These are phyloP conservation scores for Stagonosporopsis cucurbitacearum DNA, from an alignment of 2,329 filamentous ascomycete genomes.

Conservation along the genomic window DNA sequence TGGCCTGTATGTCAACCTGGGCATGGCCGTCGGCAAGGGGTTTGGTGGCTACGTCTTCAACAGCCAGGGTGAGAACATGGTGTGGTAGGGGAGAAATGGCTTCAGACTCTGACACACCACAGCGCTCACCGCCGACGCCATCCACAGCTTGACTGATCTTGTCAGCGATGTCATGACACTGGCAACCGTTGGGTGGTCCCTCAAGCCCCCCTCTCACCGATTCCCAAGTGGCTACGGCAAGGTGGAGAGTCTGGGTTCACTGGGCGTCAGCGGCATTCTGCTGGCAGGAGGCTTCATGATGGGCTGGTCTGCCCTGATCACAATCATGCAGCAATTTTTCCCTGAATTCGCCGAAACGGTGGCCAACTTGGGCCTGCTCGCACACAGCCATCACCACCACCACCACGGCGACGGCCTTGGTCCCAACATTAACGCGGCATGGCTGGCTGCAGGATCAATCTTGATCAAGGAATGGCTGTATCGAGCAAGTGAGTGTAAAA, in stretches of 20 bases:
- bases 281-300: conserved; percentile 90
- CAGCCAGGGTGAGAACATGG: conserved; percentile 66
- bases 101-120: conserved; percentile 30
- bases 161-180: conserved; percentile 94
- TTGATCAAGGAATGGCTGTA: conserved; percentile 97
- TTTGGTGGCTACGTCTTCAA: conserved; percentile 93
- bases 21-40: conserved; percentile 93
- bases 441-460: conserved; percentile 90
- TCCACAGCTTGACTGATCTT: conserved; percentile 93
- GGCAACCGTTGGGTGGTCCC: conserved; percentile 90
- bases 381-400: conserved; percentile 71
- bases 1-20: conserved; percentile 85
- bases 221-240: conserved; percentile 96
- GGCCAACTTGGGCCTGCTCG: conserved; percentile 52
- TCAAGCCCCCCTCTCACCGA: conserved; percentile 79
- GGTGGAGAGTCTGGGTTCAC: conserved; percentile 91
- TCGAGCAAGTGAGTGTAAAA: conserved; percentile 73
- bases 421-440: conserved; percentile 91
- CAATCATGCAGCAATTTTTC: conserved; percentile 59
- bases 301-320: conserved; percentile 71
- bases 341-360: conserved; percentile 54
- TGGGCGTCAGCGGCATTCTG: conserved; percentile 91
- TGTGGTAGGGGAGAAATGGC: not conserved
- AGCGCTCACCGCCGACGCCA: conserved; percentile 88
- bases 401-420: conserved; percentile 63